Evolutionary conservation across 148 eudicot species (phyloP), one percentile per base, ranked within the genome.

Genomic region (Camellia japonica): DNA sequence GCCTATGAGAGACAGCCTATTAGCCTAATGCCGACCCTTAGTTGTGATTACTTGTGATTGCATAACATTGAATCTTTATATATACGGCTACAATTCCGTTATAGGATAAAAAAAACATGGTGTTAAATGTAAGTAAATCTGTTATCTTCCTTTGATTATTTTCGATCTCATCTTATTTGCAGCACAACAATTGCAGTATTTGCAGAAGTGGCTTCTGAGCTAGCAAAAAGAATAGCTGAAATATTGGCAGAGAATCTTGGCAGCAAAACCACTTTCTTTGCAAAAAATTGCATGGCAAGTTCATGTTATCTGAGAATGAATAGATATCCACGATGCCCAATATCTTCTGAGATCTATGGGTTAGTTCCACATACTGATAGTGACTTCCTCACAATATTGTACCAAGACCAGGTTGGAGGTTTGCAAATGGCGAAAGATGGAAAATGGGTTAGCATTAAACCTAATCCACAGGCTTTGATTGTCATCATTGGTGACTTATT

Each of bases 341-440:
- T 82, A 18, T 79, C 80, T 58, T 65, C 81, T 0, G 76, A 85
- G 12, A 65, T 85, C 2, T 82, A 83, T 52, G 93, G 93, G 0
- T 66, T 89, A 2, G 82, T 87, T 82, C 89, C 90, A 11, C 93
- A 90, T 58, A 89, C 91, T 1, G 93, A 90, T 44, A 90, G 91
- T 41, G 91, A 90, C 66, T 90, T 87, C 68, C 93, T 90, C 79
- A 90, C 93, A 0, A 83, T 90, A 69, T 69, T 90, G 41, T 63
- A 83, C 38, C 90, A 90, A 86, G 91, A 90, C 72, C 86, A 89
- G 59, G 80, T 85, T 55, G 93, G 93, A 49, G 93, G 93, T 0
- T 65, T 90, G 56, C 93, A 88, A 38, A 44, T 90, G 19, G 80
- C 89, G 11, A 88, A 89, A 79, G 89, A 90, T 67, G 89, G 87